Percentiles rank a stretch among this genome's conserved stretches.
These are phyloP conservation scores for Aspergillus olivimuriae DNA, from an alignment of 495 filamentous ascomycete species.

Conservation along the genomic window DNA sequence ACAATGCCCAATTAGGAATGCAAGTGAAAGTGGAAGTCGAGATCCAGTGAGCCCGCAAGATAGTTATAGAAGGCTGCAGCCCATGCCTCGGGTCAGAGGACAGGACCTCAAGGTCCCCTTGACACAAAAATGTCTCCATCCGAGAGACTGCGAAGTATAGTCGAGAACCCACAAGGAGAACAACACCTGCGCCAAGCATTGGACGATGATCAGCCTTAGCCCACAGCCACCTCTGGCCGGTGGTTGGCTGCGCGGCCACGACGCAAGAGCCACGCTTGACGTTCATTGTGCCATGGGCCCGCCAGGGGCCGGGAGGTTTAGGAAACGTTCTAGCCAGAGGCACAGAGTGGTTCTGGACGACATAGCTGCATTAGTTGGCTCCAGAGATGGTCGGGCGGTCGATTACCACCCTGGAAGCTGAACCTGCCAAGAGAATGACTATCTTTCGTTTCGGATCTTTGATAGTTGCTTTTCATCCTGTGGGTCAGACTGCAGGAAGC, in stretches of 20 bases:
- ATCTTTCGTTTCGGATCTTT: no score
- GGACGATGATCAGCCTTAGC: neutral
- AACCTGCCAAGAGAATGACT: no score
- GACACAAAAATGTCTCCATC: no score
- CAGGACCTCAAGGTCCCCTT: no score
- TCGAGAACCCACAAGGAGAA: neutral
- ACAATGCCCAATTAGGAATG: neutral
- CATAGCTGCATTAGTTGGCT: neutral
- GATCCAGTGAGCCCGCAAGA: no score
- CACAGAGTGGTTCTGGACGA: no score
- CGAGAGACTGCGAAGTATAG: neutral
- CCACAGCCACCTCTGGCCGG: slow-evolving; percentile 1
- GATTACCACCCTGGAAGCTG: no score
- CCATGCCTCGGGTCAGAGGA: no score
- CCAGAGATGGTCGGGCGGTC: neutral
- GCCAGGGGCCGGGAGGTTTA: slow-evolving; percentile 4
- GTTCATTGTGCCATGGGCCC: slow-evolving; percentile 3
- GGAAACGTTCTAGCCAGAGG: slow-evolving; percentile 6
- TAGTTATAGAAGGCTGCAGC: no score
- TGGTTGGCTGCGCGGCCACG: slow-evolving; percentile 6
- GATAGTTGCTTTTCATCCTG: no score
- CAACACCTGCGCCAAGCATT: neutral
- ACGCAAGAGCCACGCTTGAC: slow-evolving; percentile 6
- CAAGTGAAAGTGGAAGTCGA: no score
- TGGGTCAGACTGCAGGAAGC: no score